Evolutionary conservation across 2,329 filamentous ascomycete genomes (phyloP), one percentile per base, ranked within the genome.

Genomic region (Davidsoniella neocaledoniae): DNA sequence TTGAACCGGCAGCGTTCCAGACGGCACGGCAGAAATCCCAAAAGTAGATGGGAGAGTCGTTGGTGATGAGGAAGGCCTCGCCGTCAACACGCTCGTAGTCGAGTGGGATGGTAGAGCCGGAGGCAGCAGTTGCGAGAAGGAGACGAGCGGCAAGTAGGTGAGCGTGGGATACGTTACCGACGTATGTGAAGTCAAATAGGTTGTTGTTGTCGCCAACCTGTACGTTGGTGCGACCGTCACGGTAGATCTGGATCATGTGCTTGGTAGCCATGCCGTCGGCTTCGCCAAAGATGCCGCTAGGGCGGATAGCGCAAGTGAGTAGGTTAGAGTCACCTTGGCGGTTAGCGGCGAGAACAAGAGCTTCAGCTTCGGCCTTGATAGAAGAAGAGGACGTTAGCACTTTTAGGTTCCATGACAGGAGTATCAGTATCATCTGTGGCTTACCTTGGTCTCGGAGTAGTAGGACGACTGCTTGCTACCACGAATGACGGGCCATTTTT

Each of bases 381-480:
- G 19, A 38, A 19, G 36, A n/a, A 14, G 23, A n/a, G 8, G n/a
- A 4, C 23, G 43, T 46, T 46, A 46, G 49, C 42, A 14, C 17
- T 14, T 19, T 37, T 16, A 17, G 17, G 4, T 12, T 40, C 25
- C 19, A 29, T 10, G 33, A 10, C 17, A 12, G 21, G 16, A n/a
- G 36, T 17, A 10, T 12, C 14, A n/a, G 36, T 17, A 8, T 12
- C 14, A 43, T 39, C 14, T 26, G n/a, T 41, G 21, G 36, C 57
- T 43, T 57, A 83, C 84, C 77, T 95, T 96, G 12, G 86, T 93
- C 66, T 88, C 81, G 26, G 87, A 87, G 65, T 96, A 96, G 65
- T 86, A 86, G 64, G 87, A 83, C 50, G 70, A 71, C 64, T 88
- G 81, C 56, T 77, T 66, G 53, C 74, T 73, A 29, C 84, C 84